Conservation (phyloP, 2,329 filamentous ascomycete species). For the Neofusicoccum umdonicola region DNA sequence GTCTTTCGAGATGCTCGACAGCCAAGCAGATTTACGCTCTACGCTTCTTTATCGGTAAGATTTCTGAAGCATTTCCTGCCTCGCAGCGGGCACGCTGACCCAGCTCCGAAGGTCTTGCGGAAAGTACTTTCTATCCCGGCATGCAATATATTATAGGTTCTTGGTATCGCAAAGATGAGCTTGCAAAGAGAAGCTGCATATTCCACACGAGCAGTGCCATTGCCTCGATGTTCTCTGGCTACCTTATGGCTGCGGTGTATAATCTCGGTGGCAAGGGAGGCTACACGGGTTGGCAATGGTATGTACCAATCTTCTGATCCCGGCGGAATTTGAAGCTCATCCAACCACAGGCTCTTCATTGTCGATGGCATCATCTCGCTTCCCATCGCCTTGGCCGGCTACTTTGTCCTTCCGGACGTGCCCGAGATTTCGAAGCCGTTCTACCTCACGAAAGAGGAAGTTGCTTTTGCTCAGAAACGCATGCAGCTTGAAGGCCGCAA, state of each 20-base stretch:
- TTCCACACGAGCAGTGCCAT: conserved; percentile 51
- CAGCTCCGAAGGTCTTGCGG: conserved; percentile 36
- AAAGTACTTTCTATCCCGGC: conserved; percentile 53
- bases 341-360: conserved; percentile 42
- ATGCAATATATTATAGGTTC: conserved; percentile 53
- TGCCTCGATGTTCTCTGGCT: conserved; percentile 50
- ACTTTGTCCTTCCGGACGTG: conserved; percentile 50
- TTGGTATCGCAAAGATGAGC: conserved; percentile 52
- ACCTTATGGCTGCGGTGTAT: conserved; percentile 55
- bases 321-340: neutral
- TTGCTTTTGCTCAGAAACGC: conserved; percentile 46
- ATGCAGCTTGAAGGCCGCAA: conserved; percentile 52
- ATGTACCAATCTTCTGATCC: neutral
- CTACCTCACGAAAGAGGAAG: conserved; percentile 47
- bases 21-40: conserved; percentile 47
- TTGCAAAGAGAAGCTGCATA: conserved; percentile 53
- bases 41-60: conserved; percentile 49
- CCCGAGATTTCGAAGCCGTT: conserved; percentile 51
- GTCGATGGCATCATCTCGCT: conserved; percentile 55
- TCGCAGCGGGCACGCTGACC: conserved; percentile 16
- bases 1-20: conserved; percentile 40
- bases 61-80: neutral
- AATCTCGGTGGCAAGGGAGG: conserved; percentile 48
- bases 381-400: conserved; percentile 52
- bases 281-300: conserved; percentile 54